Base-by-base conservation (phyloP, 495 filamentous ascomycete genomes). In the Aspergillus heteromorphus region DNA sequence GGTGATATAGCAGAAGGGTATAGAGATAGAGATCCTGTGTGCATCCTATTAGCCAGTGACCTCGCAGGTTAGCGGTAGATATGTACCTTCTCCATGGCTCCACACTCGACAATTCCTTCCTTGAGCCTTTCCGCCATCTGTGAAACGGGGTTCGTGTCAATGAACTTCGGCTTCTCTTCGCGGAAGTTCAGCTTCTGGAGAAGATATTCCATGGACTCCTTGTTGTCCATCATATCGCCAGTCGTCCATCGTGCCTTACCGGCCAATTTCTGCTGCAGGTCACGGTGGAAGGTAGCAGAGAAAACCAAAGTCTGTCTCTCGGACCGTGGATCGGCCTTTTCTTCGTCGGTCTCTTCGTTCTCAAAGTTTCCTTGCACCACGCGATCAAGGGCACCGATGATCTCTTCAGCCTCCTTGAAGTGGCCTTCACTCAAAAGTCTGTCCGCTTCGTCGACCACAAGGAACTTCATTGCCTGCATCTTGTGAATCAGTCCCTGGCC, bases 391-490 rank as follows among this genome's bases (percentile, higher is more conserved):
- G 88, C 79, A 49, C 79, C 80, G 11, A 98, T 65, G 34, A 97
- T 91, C 45, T 97, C 85, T 40, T 89, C 85, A 0, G 91, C 82
- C 63, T 98, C 93, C 68, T 97, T 92, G 72, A 95, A 98, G 64
- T 96, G 87, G 2, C 93, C 93, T 63, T 96, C 87, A 52, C 91
- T 93, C 36, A 98, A 73, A 31, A 98, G 76, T 48, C 95, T 80
- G 74, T 98, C 93, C 0, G 95, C 93, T 73, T 98, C 93, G 62
- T 98, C 93, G 4, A 98, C 78, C 0, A 97, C 91, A 2, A 98
- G 74, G 58, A 91, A 97, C 43, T 82, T 78, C 38, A 96, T 85
- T 13, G 73, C 63, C 58, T 80, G 81, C 55, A 97, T 81, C n/a
- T 79, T 79, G 1, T 75, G 69, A 47, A 83, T 76, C 55, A 83